These are phyloP conservation scores for Pelargonium myrrhifolium DNA, from an alignment of 441 rosid genomes.

Conservation along the genomic window DNA sequence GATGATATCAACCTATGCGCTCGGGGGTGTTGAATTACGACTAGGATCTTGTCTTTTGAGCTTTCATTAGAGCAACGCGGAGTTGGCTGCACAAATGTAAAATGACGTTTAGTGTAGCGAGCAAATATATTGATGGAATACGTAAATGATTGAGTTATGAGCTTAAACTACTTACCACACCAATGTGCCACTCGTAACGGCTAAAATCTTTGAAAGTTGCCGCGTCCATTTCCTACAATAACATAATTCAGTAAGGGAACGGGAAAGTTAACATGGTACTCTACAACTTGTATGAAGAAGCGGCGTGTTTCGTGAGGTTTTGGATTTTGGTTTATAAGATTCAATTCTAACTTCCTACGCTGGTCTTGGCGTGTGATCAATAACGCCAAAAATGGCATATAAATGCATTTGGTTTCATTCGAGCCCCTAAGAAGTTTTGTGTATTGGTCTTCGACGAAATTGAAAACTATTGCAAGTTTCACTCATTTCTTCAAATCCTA, in stretches of 20 bases:
- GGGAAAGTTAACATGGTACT: not conserved
- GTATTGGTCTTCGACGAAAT: no score
- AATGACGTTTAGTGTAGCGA: no score
- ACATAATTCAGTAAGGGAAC: not conserved
- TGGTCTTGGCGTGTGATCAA: not conserved
- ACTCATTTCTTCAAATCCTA: no score
- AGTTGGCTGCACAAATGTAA: slow-evolving; percentile 45
- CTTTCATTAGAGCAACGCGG: slow-evolving; percentile 31
- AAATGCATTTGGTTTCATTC: no score
- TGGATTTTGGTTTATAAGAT: not conserved
- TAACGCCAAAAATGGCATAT: not conserved
- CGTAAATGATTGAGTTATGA: not conserved
- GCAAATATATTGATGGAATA: not conserved
- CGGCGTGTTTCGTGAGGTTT: not conserved
- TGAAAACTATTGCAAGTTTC: no score
- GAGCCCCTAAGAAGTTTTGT: no score
- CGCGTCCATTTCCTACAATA: slow-evolving; percentile 77
- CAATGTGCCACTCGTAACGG: slow-evolving; percentile 73
- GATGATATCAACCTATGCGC: slow-evolving; percentile 21
- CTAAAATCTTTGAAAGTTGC: slow-evolving; percentile 58
- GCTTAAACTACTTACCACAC: slow-evolving; percentile 49
- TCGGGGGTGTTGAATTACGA: slow-evolving; percentile 74
- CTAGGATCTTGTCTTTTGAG: slow-evolving; percentile 50
- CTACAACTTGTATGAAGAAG: not conserved
- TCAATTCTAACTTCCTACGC: not conserved